Percentiles rank a stretch among this genome's conserved stretches.
Evolutionary conservation across 2,329 filamentous ascomycete species (phyloP).

Genomic region (Simplicillium sp.): DNA sequence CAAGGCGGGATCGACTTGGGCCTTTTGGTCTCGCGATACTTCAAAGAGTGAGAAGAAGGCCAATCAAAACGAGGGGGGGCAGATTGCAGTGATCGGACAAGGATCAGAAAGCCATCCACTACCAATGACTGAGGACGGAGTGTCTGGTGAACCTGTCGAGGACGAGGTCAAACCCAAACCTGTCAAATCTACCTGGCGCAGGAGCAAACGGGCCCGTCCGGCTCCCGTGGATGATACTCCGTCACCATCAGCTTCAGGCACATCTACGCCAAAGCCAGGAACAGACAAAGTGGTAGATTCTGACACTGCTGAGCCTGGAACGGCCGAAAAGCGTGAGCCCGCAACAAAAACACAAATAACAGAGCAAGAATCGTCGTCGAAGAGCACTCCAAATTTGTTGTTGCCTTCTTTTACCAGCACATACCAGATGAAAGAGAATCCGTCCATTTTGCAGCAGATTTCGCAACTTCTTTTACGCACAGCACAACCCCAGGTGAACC

Average conservation of each 20-base stretch:
- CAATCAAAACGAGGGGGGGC: conserved; percentile 30
- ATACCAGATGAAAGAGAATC: conserved; percentile 56
- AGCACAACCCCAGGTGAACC: conserved; percentile 48
- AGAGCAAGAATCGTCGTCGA: conserved; percentile 35
- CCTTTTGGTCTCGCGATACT: conserved; percentile 65
- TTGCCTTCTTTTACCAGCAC: conserved; percentile 62
- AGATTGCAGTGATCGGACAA: conserved; percentile 49
- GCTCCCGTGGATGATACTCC: conserved; percentile 37
- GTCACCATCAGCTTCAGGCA: conserved; percentile 19
- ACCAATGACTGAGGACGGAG: conserved; percentile 32
- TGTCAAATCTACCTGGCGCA: conserved; percentile 25
- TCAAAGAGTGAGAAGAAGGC: conserved; percentile 23
- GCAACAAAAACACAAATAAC: conserved; percentile 18
- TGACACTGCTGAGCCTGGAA: conserved; percentile 8
- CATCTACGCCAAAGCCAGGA: conserved; percentile 9
- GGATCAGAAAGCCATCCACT: conserved; percentile 46
- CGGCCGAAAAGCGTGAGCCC: conserved; percentile 10
- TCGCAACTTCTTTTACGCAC: conserved; percentile 46
- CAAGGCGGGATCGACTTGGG: conserved; percentile 60
- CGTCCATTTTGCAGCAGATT: conserved; percentile 62
- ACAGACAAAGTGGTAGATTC: conserved; percentile 9
- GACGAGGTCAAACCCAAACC: conserved; percentile 20
- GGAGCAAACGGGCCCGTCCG: conserved; percentile 34
- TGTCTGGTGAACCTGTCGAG: conserved; percentile 17
- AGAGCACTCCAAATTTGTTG: conserved; percentile 49